Conservation (phyloP, 106 monocot species). For the Xerophyta viscosa region DNA sequence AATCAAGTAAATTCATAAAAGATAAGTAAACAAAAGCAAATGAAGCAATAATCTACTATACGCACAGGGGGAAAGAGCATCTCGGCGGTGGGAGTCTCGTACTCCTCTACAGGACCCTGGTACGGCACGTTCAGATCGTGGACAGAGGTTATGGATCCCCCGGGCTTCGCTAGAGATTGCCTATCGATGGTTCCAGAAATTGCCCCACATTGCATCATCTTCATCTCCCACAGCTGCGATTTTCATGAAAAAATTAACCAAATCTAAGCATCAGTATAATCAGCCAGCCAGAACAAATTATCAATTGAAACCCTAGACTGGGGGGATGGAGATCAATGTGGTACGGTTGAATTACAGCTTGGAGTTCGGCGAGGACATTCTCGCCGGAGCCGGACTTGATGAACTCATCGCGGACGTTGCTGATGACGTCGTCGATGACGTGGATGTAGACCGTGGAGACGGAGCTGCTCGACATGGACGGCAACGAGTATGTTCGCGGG, state of each 20-base stretch:
- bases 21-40: not conserved
- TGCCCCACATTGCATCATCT: slow-evolving; percentile 83
- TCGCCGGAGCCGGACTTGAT: slow-evolving; percentile 60
- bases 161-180: slow-evolving; percentile 15
- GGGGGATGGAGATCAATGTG: too few species aligned
- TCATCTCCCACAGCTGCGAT: slow-evolving; percentile 88
- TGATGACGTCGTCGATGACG: slow-evolving; percentile 84
- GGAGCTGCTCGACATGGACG: slow-evolving; percentile 19
- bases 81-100: slow-evolving; percentile 96
- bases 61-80: slow-evolving; percentile 96
- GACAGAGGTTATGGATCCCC: slow-evolving; percentile 65
- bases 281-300: too few species aligned
- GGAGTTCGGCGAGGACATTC: slow-evolving; percentile 62
- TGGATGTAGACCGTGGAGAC: slow-evolving; percentile 73
- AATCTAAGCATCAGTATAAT: not conserved
- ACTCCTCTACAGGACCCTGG: slow-evolving; percentile 79
- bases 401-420: slow-evolving; percentile 84
- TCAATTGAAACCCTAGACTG: too few species aligned
- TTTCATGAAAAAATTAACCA: not conserved
- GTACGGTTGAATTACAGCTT: slow-evolving; percentile 55
- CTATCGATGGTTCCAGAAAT: slow-evolving; percentile 56
- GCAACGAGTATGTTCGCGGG: not conserved
- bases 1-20: too few species aligned
- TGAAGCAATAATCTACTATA: not conserved
- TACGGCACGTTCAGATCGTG: slow-evolving; percentile 96